These are phyloP conservation scores for Diaporthe sp. DNA, from an alignment of 2,329 filamentous ascomycete species.

Conservation along the genomic window DNA sequence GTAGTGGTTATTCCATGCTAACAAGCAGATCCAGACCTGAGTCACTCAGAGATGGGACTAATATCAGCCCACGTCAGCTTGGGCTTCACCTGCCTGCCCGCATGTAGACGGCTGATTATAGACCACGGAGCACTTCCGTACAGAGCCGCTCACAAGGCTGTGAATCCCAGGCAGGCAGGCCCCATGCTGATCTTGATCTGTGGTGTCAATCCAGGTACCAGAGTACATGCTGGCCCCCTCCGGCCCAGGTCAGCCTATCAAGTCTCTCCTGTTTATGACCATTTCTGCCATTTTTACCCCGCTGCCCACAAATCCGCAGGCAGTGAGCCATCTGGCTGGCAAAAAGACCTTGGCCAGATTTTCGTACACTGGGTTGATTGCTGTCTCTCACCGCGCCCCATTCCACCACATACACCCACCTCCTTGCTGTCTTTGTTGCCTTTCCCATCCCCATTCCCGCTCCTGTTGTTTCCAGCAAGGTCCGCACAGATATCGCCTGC, in stretches of 20 bases:
- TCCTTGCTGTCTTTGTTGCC: constrained; percentile 30
- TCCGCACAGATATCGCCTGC: not conserved
- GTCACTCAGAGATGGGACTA: not conserved
- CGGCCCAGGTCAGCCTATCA: constrained; percentile 36
- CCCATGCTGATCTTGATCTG: constrained; percentile 21
- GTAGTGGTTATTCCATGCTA: not conserved
- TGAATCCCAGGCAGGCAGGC: constrained; percentile 2
- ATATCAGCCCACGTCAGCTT: constrained; percentile 16
- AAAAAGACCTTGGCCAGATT: constrained; percentile 35
- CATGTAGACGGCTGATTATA: not conserved
- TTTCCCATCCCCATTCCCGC: constrained; percentile 16
- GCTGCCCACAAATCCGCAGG: constrained; percentile 40
- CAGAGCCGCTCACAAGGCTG: constrained; percentile 21
- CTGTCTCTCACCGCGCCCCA: constrained; percentile 20
- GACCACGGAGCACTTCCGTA: constrained; percentile 7
- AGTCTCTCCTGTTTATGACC: constrained; percentile 36
- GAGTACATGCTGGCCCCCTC: constrained; percentile 6
- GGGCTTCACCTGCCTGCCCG: not conserved
- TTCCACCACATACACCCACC: constrained; percentile 18
- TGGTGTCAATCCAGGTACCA: constrained; percentile 15
- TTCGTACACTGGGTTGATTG: constrained; percentile 31
- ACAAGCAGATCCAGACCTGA: not conserved
- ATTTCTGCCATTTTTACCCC: constrained; percentile 31
- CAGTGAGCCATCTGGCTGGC: constrained; percentile 19
- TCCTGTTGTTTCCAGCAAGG: constrained; percentile 21